Evolutionary conservation across 768 basidiomycete genomes (phyloP).

Genomic region (Suillus americanus): DNA sequence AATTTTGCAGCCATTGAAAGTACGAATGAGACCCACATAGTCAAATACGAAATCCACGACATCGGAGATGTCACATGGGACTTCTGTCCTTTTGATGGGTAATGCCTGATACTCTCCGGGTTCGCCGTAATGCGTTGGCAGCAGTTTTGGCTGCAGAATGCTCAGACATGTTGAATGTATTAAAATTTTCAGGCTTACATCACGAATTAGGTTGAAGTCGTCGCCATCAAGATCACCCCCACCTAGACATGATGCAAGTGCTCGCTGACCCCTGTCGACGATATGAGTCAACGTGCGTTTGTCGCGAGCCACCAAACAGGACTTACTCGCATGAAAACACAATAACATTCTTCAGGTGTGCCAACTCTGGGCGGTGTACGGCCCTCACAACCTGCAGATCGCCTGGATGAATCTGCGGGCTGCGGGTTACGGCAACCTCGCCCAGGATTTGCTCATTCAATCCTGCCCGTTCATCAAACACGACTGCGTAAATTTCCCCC

Average conservation of each 20-base stretch:
- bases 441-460: constrained; percentile 34
- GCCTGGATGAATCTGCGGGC: constrained; percentile 56
- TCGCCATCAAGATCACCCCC: constrained; percentile 58
- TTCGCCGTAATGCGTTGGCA: constrained; percentile 17
- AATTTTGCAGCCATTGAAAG: background rate
- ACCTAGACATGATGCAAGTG: constrained; percentile 47
- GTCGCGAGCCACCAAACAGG: background rate
- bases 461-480: constrained; percentile 31
- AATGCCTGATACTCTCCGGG: constrained; percentile 44
- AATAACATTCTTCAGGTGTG: constrained; percentile 44
- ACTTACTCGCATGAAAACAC: constrained; percentile 51
- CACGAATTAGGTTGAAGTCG: constrained; percentile 47
- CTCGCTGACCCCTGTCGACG: constrained; percentile 37
- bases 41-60: constrained; percentile 49
- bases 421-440: constrained; percentile 44
- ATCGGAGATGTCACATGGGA: constrained; percentile 39
- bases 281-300: constrained; percentile 8
- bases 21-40: constrained; percentile 33
- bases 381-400: constrained; percentile 43
- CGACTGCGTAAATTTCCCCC: constrained; percentile 48
- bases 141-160: constrained; percentile 28
- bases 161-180: constrained; percentile 9
- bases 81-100: constrained; percentile 30
- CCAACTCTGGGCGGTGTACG: constrained; percentile 39
- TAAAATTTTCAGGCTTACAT: constrained; percentile 28